phyloP scores from a whole-genome alignment of 2,329 filamentous ascomycete genomes.

The Talaromyces sp. region DNA sequence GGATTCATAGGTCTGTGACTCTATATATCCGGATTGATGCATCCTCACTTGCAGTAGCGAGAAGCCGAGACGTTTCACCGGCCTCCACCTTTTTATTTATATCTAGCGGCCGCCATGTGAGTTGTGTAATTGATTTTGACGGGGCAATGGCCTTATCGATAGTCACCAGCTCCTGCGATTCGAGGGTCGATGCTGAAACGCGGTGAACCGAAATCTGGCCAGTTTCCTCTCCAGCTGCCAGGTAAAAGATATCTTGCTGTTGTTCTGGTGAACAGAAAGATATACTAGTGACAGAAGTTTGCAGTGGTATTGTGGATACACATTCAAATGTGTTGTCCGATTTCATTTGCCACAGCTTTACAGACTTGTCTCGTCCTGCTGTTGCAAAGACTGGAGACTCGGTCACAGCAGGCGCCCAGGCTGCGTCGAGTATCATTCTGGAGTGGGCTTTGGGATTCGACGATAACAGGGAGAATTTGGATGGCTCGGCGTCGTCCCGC shows the following conservation, averaged over 20 bases:
- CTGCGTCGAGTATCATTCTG: conserved; percentile 84
- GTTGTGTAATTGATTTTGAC: conserved; percentile 61
- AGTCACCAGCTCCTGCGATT: conserved; percentile 24
- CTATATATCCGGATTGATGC: conserved; percentile 38
- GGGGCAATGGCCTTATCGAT: conserved; percentile 46
- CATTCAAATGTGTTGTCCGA: conserved; percentile 43
- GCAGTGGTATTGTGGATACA: conserved; percentile 50
- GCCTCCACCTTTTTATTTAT: background rate
- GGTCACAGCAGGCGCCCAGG: conserved; percentile 65
- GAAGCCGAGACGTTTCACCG: conserved; percentile 7
- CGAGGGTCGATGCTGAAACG: conserved; percentile 28
- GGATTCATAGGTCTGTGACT: conserved; percentile 27
- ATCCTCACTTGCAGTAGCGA: conserved; percentile 46
- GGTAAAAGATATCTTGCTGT: conserved; percentile 26
- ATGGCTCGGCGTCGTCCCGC: conserved; percentile 36
- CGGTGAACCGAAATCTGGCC: conserved; percentile 42
- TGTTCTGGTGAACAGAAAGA: conserved; percentile 52
- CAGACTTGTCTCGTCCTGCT: conserved; percentile 80
- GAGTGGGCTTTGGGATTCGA: conserved; percentile 80
- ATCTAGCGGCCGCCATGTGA: conserved; percentile 61
- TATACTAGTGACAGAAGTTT: conserved; percentile 64
- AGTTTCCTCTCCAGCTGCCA: conserved; percentile 46
- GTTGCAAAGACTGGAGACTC: conserved; percentile 65
- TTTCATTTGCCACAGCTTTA: conserved; percentile 62
- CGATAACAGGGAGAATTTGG: conserved; percentile 55